phyloP scores from a whole-genome alignment of 768 basidiomycete species.

The Boletus sp. region DNA sequence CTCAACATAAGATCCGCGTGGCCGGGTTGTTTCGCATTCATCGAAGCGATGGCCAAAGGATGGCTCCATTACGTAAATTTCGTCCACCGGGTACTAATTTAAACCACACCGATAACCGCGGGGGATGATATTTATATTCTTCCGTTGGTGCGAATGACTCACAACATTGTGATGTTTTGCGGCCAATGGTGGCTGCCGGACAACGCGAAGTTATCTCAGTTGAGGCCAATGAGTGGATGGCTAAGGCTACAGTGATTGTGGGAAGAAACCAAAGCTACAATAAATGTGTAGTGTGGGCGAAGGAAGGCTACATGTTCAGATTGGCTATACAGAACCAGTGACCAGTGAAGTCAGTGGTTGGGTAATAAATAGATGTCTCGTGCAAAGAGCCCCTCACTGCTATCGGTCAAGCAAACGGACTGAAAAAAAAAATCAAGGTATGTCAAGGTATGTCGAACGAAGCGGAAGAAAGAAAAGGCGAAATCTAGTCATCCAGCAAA shows the following conservation, averaged over 20 bases:
- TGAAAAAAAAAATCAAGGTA: slow-evolving; percentile 1
- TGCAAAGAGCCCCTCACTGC: slow-evolving; percentile 10
- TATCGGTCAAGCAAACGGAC: slow-evolving; percentile 6
- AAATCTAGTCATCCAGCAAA: slow-evolving; percentile 61
- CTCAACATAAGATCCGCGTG: background rate
- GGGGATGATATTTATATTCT: background rate
- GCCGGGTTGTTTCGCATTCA: background rate
- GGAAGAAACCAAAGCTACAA: slow-evolving; percentile 18
- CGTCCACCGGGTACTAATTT: no score
- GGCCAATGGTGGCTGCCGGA: background rate
- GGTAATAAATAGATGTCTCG: slow-evolving; percentile 22
- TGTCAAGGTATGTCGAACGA: slow-evolving; percentile 16
- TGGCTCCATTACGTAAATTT: background rate
- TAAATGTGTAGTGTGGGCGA: slow-evolving; percentile 11
- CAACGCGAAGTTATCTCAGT: slow-evolving; percentile 1
- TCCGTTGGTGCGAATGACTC: background rate
- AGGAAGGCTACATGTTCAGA: slow-evolving; percentile 26
- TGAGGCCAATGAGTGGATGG: slow-evolving; percentile 1
- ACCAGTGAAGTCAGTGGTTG: slow-evolving; percentile 4
- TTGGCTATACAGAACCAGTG: slow-evolving; percentile 26
- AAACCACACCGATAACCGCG: no score
- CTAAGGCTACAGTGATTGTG: slow-evolving; percentile 26
- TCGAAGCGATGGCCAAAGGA: background rate
- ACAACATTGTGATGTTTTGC: background rate
- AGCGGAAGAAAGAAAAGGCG: background rate